These are phyloP conservation scores for Cutaneotrichosporon cavernicola DNA, from an alignment of 1,284 basidiomycete species.

Conservation along the genomic window DNA sequence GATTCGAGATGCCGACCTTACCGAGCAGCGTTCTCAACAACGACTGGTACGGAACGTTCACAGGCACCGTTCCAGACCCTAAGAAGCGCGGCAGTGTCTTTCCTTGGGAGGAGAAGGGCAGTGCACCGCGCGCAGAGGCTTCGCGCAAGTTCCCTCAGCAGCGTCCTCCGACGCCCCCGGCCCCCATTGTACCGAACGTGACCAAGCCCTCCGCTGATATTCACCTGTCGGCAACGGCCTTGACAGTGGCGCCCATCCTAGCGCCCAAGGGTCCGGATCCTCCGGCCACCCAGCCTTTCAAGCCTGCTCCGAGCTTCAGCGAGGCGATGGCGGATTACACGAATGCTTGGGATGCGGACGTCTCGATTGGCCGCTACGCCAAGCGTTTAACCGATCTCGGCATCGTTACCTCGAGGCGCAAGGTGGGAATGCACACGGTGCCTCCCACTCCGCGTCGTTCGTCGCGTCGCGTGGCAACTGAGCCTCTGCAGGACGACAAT, in stretches of 20 bases:
- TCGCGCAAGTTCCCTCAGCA: conserved; percentile 65
- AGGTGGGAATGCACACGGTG: conserved; percentile 24
- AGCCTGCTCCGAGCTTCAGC: background rate
- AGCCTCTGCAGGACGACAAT: background rate
- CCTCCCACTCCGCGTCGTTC: conserved; percentile 30
- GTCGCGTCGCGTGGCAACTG: background rate
- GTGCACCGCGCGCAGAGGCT: conserved; percentile 60
- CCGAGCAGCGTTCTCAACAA: conserved; percentile 47
- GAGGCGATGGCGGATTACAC: conserved; percentile 60
- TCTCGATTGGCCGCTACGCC: conserved; percentile 74
- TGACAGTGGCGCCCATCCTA: background rate
- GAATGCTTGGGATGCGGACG: conserved; percentile 79
- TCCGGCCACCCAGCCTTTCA: background rate
- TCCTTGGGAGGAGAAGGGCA: conserved; percentile 88
- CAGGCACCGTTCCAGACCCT: conserved; percentile 62
- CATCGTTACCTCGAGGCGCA: conserved; percentile 15
- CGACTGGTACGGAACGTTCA: conserved; percentile 55
- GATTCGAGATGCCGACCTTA: conserved; percentile 41
- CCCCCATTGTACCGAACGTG: conserved; percentile 52
- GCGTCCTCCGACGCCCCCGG: background rate
- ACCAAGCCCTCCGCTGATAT: background rate
- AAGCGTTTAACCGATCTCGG: conserved; percentile 57
- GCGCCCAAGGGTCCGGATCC: background rate
- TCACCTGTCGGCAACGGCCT: background rate
- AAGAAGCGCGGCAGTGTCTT: conserved; percentile 77